These are phyloP conservation scores for Leccinum uliginosum DNA, from an alignment of 768 basidiomycete genomes.

Conservation along the genomic window DNA sequence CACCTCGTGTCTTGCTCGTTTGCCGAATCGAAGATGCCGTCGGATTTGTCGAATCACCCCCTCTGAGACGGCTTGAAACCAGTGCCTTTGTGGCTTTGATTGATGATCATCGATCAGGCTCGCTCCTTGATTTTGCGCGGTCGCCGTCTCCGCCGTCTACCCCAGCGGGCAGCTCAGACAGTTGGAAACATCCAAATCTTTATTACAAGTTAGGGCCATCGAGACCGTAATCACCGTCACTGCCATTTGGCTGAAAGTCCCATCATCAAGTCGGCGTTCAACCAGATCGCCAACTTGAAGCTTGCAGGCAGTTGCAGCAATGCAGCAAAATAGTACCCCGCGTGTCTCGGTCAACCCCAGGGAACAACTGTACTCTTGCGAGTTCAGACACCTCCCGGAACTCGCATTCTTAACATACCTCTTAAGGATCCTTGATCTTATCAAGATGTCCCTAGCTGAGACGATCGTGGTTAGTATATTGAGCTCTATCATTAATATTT, in stretches of 20 bases:
- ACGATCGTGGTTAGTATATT: not conserved
- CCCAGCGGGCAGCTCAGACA: not conserved
- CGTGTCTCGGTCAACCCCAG: not conserved
- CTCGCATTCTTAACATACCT: not conserved
- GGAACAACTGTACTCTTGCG: not conserved
- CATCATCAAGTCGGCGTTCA: not conserved
- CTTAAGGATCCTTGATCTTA: not conserved
- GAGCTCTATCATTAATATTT: not conserved
- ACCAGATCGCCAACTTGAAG: constrained; percentile 2
- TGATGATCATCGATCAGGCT: not conserved
- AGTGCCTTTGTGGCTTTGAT: not conserved
- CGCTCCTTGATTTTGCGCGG: not conserved
- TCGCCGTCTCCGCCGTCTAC: not conserved
- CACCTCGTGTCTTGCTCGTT: not conserved
- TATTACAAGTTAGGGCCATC: not conserved
- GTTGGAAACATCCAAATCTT: not conserved
- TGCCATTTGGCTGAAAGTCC: not conserved
- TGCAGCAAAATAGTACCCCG: not conserved
- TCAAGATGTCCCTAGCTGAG: not conserved
- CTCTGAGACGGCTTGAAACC: not conserved
- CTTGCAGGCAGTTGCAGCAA: not conserved
- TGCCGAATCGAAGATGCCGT: not conserved
- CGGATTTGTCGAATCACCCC: not conserved
- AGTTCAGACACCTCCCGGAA: not conserved
- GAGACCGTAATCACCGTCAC: not conserved